Percentiles rank a stretch among this genome's conserved stretches.
These are phyloP conservation scores for Jaltomata sinuosa DNA, from an alignment of 257 asterid genomes.

Conservation along the genomic window DNA sequence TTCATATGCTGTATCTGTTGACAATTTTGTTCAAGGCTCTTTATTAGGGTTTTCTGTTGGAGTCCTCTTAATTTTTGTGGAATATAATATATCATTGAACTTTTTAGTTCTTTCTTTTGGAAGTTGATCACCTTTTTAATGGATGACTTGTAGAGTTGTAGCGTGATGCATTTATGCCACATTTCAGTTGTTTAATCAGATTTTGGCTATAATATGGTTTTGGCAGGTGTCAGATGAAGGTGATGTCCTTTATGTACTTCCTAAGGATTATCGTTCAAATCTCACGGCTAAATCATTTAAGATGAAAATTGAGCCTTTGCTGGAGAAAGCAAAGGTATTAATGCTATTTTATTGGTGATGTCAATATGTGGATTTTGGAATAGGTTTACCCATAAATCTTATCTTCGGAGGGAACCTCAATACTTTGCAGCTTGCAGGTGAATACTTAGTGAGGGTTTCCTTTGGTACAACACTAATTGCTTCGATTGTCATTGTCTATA, in stretches of 20 bases:
- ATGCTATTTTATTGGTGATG: conserved; percentile 1
- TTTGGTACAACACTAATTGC: conserved; percentile 98
- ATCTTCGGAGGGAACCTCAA: neutral
- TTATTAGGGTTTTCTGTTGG: neutral
- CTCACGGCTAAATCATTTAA: conserved; percentile 74
- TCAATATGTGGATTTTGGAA: conserved; percentile 4
- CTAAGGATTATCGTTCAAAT: conserved; percentile 65
- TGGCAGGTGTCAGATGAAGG: conserved; percentile 94
- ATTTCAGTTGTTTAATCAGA: neutral
- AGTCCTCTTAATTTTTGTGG: neutral
- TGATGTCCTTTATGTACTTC: conserved; percentile 81
- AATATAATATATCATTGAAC: neutral
- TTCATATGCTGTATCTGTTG: neutral
- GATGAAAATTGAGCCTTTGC: conserved; percentile 64
- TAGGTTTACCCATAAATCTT: neutral
- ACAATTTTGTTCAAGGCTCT: neutral
- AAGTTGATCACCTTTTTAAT: neutral
- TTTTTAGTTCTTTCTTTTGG: neutral
- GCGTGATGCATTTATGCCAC: neutral
- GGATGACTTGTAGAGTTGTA: neutral
- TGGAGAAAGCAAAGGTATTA: conserved; percentile 83
- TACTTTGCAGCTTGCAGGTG: conserved; percentile 64
- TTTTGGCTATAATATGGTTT: conserved; percentile 9
- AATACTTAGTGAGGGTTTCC: conserved; percentile 83
- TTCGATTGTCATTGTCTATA: conserved; percentile 78